phyloP scores from a whole-genome alignment of 257 asterid genomes.

The Verbena officinalis region DNA sequence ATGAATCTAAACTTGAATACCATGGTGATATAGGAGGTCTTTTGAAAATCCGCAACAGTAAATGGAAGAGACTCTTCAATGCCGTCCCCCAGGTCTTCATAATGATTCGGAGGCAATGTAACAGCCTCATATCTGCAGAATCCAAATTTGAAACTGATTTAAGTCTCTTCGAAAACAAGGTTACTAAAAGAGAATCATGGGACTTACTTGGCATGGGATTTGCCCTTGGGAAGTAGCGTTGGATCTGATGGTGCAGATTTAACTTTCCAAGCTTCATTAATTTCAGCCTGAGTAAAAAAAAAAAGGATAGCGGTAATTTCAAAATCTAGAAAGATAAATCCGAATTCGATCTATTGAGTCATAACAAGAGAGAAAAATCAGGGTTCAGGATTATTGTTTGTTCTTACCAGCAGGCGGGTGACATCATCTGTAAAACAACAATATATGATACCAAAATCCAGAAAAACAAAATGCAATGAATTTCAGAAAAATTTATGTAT shows the following conservation, averaged over 20 bases:
- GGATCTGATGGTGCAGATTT: constrained; percentile 63
- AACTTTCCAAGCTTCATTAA: constrained; percentile 92
- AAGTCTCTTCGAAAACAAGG: constrained; percentile 7
- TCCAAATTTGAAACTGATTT: not conserved
- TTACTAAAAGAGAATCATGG: constrained; percentile 8
- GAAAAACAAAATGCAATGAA: not conserved
- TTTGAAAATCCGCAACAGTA: constrained; percentile 61
- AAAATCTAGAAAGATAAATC: constrained; percentile 8
- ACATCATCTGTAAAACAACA: constrained; percentile 90
- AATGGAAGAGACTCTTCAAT: constrained; percentile 50
- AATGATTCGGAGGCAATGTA: constrained; percentile 61
- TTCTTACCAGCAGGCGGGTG: constrained; percentile 78
- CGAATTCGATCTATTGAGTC: not conserved
- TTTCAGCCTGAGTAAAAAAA: constrained; percentile 60
- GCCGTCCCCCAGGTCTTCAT: constrained; percentile 63
- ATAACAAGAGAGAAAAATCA: constrained; percentile 1
- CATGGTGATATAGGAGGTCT: constrained; percentile 67
- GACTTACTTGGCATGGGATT: constrained; percentile 79
- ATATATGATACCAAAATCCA: too few relatives aligned
- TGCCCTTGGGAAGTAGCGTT: constrained; percentile 68
- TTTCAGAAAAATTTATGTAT: constrained; percentile 3
- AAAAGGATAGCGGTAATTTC: constrained; percentile 1
- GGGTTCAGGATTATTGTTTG: constrained; percentile 10
- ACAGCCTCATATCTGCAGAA: constrained; percentile 58
- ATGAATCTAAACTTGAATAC: constrained; percentile 39